A percentile compares a stretch with the other conserved stretches of the same genome.
These are phyloP conservation scores for Capsella rubella DNA, from an alignment of 441 rosid species.

Conservation along the genomic window DNA sequence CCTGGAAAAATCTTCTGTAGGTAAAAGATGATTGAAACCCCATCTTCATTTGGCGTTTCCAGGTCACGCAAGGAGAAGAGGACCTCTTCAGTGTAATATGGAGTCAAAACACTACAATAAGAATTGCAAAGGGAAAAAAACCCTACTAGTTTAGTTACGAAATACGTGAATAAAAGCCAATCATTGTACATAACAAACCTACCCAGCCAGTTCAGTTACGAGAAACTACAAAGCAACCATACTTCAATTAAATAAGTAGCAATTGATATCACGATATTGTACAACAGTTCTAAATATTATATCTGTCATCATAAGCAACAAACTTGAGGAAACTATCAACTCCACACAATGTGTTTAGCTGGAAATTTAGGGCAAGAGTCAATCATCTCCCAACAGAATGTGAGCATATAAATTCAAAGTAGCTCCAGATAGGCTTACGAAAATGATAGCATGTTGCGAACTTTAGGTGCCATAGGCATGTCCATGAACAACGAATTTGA, in stretches of 20 bases:
- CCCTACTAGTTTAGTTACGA: slow-evolving; percentile 32
- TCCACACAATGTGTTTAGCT: slow-evolving; percentile 6
- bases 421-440: slow-evolving; percentile 67
- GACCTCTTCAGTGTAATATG: slow-evolving; percentile 97
- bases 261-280: slow-evolving; percentile 21
- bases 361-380: slow-evolving; percentile 17
- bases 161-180: slow-evolving; percentile 21
- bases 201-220: background rate
- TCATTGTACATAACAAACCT: background rate
- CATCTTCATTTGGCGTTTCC: slow-evolving; percentile 94
- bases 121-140: slow-evolving; percentile 29
- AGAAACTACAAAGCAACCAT: slow-evolving; percentile 14
- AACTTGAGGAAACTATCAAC: slow-evolving; percentile 11
- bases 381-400: slow-evolving; percentile 10
- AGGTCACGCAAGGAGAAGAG: slow-evolving; percentile 81
- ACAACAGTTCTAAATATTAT: slow-evolving; percentile 6
- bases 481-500: slow-evolving; percentile 99
- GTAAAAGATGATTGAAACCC: slow-evolving; percentile 97
- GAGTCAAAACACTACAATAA: slow-evolving; percentile 86
- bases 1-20: slow-evolving; percentile 99
- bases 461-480: slow-evolving; percentile 99
- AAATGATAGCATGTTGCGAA: slow-evolving; percentile 99
- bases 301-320: background rate
- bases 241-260: slow-evolving; percentile 6
- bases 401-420: slow-evolving; percentile 12